phyloP scores from a whole-genome alignment of 108 stramenopile species.

The Cylindrotheca closterium region DNA sequence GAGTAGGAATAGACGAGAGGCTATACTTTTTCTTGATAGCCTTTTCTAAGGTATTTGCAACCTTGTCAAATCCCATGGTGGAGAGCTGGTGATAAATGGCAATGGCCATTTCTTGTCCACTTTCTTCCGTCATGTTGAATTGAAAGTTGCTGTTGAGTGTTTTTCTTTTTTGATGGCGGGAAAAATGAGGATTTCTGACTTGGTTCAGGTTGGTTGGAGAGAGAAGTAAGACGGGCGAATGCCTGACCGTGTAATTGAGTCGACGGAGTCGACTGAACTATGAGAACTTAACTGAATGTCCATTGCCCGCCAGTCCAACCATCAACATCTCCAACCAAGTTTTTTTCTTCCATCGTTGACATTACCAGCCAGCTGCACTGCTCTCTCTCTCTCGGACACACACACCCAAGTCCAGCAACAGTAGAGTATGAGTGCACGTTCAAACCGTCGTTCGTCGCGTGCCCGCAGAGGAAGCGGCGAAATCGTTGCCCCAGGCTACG shows the following conservation, averaged over 20 bases:
- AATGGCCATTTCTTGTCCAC: constrained; percentile 20
- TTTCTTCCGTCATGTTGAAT: not conserved
- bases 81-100: constrained; percentile 31
- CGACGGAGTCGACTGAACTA: too few species aligned
- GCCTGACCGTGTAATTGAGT: too few species aligned
- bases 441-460: constrained; percentile 32
- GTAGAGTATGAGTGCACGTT: constrained; percentile 16
- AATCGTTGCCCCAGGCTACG: constrained; percentile 57
- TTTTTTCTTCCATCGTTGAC: too few species aligned
- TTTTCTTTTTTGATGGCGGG: too few species aligned
- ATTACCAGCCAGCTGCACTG: too few species aligned
- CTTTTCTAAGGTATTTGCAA: constrained; percentile 32
- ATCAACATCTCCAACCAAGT: not conserved
- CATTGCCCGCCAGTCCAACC: not conserved
- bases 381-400: too few species aligned
- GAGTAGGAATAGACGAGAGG: not conserved
- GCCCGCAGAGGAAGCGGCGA: constrained; percentile 25
- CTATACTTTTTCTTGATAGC: constrained; percentile 32
- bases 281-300: too few species aligned
- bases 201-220: too few species aligned
- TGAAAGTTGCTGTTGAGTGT: too few species aligned
- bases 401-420: too few species aligned
- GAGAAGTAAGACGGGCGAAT: too few species aligned
- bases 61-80: constrained; percentile 18
- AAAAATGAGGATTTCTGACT: too few species aligned